phyloP scores from a whole-genome alignment of 768 basidiomycete genomes.

The Fibroporia radiculosa region DNA sequence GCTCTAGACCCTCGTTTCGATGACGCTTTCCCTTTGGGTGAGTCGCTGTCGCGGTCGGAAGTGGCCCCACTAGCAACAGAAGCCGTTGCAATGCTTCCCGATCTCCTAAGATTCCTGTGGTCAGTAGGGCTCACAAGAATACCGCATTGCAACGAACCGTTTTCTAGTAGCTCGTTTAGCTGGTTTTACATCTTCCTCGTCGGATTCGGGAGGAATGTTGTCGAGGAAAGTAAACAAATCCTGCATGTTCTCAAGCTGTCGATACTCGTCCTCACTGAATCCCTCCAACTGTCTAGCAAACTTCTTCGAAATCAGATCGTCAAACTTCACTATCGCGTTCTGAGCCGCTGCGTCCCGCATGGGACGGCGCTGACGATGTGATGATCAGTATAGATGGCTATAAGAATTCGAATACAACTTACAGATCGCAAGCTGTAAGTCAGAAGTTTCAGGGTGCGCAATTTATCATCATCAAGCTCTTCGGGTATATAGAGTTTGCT shows the following conservation, averaged over 20 bases:
- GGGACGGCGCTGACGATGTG: constrained; percentile 42
- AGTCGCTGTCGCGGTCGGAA: constrained; percentile 13
- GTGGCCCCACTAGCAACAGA: constrained; percentile 29
- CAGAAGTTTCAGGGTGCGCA: constrained; percentile 54
- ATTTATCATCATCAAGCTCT: constrained; percentile 58
- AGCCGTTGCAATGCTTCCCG: constrained; percentile 47
- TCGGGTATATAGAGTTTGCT: constrained; percentile 59
- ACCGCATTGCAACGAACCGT: constrained; percentile 28
- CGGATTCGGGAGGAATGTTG: constrained; percentile 61
- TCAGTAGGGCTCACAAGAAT: not conserved
- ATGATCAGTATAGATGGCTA: not conserved
- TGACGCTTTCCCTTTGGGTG: too few relatives aligned
- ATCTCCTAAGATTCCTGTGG: constrained; percentile 36
- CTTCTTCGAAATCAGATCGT: constrained; percentile 56
- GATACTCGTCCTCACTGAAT: constrained; percentile 65
- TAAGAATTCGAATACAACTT: constrained; percentile 12
- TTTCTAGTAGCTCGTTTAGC: constrained; percentile 36
- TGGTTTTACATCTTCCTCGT: constrained; percentile 33
- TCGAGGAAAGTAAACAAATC: constrained; percentile 67
- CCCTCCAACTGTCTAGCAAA: constrained; percentile 63
- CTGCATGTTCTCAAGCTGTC: constrained; percentile 47
- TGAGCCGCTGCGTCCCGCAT: constrained; percentile 49
- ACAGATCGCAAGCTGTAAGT: constrained; percentile 54
- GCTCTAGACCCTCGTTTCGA: too few relatives aligned
- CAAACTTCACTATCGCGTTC: constrained; percentile 70